Base-by-base conservation (phyloP, 164 flowering plant genomes). In the Annona cherimola region DNA sequence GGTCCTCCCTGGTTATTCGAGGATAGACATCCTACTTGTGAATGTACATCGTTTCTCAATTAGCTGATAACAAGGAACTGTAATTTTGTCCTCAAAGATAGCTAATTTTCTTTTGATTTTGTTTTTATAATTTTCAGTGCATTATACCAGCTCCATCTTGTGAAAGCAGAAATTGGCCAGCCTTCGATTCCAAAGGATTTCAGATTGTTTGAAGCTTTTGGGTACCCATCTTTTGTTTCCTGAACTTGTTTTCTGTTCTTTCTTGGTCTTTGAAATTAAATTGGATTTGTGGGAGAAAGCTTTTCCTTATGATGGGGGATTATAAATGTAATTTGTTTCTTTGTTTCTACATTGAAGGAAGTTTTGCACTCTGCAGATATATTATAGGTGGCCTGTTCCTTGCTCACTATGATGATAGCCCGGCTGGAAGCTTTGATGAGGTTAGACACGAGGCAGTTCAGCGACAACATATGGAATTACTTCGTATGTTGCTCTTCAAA, bases 351-450 rank as follows among this genome's bases (percentile, higher is more conserved):
- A 19, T 61, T 18, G 44, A 18, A 14, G 42, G 8, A 16, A 54
- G 45, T 20, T 63, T 69, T 72, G 40, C 74, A 61, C 63, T 45
- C 70, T 81, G 75, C 86, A 94, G 97, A 75, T 95, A 95, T 72
- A 93, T 97, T 69, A 91, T 93, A 67, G 99, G 99, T 71, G 99
- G 99, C 4, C 87, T 92, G 79, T 95, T 95, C 78, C 89, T 95
- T 41, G 99, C 99, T 67, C 94, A 72, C 69, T 95, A 95, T 74
- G 90, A 90, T 70, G 94, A 95, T 71, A 92, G 96, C 77, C 98
- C 98, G 46, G 90, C 86, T 79, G 98, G 99, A 69, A 82, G 69
- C 42, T 95, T 95, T 81, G 94, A 95, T 77, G 99, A 95, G 98
- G 99, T 91, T 75, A 12, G 74, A n/a, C 42, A 61, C 69, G 43